These are phyloP conservation scores for Rhodotorula glutinis DNA, from an alignment of 1,284 basidiomycete species.

Conservation along the genomic window DNA sequence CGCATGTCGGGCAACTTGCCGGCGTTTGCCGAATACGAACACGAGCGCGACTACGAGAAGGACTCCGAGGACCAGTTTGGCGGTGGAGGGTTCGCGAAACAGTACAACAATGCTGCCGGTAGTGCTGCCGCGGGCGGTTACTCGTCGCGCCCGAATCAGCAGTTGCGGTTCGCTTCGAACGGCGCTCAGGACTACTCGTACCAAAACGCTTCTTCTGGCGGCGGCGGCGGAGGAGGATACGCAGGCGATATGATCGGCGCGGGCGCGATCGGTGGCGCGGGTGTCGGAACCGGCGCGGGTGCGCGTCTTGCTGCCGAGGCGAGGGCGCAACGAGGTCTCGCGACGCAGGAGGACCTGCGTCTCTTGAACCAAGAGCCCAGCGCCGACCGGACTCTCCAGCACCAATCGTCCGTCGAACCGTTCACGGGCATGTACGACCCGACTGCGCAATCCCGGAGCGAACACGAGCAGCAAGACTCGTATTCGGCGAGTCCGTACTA, in stretches of 20 bases:
- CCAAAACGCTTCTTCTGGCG: neutral
- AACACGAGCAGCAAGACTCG: neutral
- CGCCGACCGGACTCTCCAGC: neutral
- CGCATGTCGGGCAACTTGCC: conserved; percentile 19
- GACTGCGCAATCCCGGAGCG: neutral
- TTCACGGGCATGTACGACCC: conserved; percentile 17
- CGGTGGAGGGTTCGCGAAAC: neutral
- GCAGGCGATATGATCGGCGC: neutral
- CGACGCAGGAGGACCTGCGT: conserved; percentile 1
- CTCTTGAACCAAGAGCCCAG: neutral
- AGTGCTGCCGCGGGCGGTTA: neutral
- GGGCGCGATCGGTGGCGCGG: neutral
- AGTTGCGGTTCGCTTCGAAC: neutral
- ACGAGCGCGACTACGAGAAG: conserved; percentile 8
- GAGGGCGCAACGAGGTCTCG: conserved; percentile 15
- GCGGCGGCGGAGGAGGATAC: neutral
- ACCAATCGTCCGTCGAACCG: neutral
- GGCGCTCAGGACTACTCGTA: neutral
- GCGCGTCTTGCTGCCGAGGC: conserved; percentile 23
- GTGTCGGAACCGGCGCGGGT: conserved; percentile 6
- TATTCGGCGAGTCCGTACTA: conserved; percentile 1
- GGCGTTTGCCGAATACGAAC: conserved; percentile 10
- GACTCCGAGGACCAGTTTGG: neutral
- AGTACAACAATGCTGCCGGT: neutral
- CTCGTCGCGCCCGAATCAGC: neutral